A percentile compares a stretch with the other conserved stretches of the same genome.
Evolutionary conservation across 2,329 filamentous ascomycete genomes (phyloP).

Genomic region (Cytospora leucostoma): DNA sequence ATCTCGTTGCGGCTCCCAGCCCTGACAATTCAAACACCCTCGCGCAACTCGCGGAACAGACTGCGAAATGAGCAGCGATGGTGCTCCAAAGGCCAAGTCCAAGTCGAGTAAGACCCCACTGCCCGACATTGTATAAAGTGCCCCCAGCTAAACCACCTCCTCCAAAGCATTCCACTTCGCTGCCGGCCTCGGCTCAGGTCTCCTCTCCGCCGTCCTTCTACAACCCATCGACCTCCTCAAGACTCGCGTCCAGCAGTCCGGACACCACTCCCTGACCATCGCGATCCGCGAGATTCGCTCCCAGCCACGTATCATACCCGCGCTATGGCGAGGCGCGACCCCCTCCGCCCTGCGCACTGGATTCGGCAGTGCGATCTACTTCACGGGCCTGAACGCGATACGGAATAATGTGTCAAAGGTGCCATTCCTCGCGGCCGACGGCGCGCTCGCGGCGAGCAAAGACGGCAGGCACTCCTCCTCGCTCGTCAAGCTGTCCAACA

Average conservation of each 20-base stretch:
- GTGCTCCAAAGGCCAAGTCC: constrained; percentile 36
- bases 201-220: constrained; percentile 84
- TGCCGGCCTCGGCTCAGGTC: constrained; percentile 83
- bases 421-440: constrained; percentile 38
- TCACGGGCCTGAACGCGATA: constrained; percentile 81
- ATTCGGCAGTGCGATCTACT: constrained; percentile 91
- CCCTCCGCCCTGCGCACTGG: constrained; percentile 93
- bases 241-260: constrained; percentile 90
- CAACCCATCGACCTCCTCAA: constrained; percentile 97
- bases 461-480: constrained; percentile 66
- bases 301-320: constrained; percentile 63
- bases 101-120: constrained; percentile 37
- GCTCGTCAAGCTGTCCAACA: constrained; percentile 79
- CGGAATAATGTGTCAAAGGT: constrained; percentile 65
- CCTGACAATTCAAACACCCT: constrained; percentile 6
- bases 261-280: constrained; percentile 65
- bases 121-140: background rate
- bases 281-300: constrained; percentile 71
- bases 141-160: constrained; percentile 1
- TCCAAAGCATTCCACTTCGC: constrained; percentile 76
- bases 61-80: constrained; percentile 38
- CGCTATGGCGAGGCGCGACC: constrained; percentile 89
- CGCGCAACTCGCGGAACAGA: constrained; percentile 21
- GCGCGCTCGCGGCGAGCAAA: constrained; percentile 28
- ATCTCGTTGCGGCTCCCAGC: constrained; percentile 7